These are phyloP conservation scores for Penstemon davidsonii DNA, from an alignment of 257 asterid genomes.

Conservation along the genomic window DNA sequence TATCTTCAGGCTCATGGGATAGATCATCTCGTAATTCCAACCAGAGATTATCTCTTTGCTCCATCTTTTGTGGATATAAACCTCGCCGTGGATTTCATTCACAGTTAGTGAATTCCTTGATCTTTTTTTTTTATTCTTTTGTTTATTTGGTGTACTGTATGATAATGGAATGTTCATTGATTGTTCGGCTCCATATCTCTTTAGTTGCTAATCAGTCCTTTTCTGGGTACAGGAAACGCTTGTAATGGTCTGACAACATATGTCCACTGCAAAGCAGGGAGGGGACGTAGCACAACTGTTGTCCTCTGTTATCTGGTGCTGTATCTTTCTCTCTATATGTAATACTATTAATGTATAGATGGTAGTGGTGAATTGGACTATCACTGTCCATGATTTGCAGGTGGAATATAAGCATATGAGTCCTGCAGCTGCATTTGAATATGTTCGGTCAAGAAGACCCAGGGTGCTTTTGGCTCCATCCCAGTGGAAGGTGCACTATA, in stretches of 20 bases:
- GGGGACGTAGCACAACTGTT: no score
- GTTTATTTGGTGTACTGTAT: background rate
- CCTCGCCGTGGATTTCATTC: conserved; percentile 86
- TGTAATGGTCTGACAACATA: background rate
- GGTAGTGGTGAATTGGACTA: background rate
- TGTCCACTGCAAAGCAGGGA: no score
- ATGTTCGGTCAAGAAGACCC: conserved; percentile 83
- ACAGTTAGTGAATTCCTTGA: conserved; percentile 44
- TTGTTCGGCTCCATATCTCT: background rate
- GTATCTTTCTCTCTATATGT: no score
- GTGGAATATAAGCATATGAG: conserved; percentile 82
- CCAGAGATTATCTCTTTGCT: conserved; percentile 94
- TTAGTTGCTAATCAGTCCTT: conserved; percentile 13
- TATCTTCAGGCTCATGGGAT: conserved; percentile 77
- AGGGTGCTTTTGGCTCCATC: conserved; percentile 82
- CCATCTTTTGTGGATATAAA: conserved; percentile 79
- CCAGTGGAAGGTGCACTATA: conserved; percentile 75
- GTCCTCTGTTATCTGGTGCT: no score
- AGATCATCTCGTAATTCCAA: conserved; percentile 89
- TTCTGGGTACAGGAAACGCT: conserved; percentile 56
- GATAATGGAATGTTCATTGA: background rate
- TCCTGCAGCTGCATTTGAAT: conserved; percentile 76
- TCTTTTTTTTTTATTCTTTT: background rate
- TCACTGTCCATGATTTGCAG: conserved; percentile 40
- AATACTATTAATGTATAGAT: no score